phyloP scores from a whole-genome alignment of 208 protist species.

The Balamuthia mandrillaris region DNA sequence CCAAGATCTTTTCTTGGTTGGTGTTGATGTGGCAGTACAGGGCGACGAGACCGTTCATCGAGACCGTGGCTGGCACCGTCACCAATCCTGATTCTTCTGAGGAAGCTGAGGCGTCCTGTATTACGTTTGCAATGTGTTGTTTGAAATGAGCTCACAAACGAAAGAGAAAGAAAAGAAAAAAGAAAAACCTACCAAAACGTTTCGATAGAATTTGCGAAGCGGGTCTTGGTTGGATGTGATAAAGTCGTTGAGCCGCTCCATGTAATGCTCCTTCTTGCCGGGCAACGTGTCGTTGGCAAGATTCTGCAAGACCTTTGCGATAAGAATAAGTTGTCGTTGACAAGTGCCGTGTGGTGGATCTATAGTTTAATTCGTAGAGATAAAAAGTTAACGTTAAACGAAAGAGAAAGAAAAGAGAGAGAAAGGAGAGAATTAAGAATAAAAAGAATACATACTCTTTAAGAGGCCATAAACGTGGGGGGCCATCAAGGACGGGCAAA shows the following conservation, averaged over 20 bases:
- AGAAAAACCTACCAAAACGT: too few relatives aligned
- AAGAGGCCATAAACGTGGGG: slow-evolving; percentile 35
- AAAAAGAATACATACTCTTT: neutral
- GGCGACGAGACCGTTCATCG: too few relatives aligned
- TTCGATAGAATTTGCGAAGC: neutral
- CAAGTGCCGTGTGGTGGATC: neutral
- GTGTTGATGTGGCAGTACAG: too few relatives aligned
- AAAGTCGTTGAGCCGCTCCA: slow-evolving; percentile 44
- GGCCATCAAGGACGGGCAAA: slow-evolving; percentile 33
- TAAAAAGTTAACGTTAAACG: neutral
- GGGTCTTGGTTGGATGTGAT: slow-evolving; percentile 36
- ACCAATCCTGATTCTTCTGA: too few relatives aligned
- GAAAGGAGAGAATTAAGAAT: neutral
- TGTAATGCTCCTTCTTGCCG: slow-evolving; percentile 33
- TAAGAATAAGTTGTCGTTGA: slow-evolving; percentile 12
- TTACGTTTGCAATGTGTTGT: too few relatives aligned
- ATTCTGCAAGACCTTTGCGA: slow-evolving; percentile 28
- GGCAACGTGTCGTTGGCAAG: slow-evolving; percentile 33
- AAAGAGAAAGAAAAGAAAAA: too few relatives aligned
- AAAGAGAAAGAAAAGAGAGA: neutral
- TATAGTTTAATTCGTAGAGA: neutral
- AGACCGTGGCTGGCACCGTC: too few relatives aligned
- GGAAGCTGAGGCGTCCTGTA: too few relatives aligned
- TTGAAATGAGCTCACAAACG: too few relatives aligned
- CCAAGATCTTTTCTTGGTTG: too few relatives aligned